Percentiles rank a stretch among this genome's conserved stretches.
Conservation (phyloP, 257 asterid genomes). For the Echium plantagineum region DNA sequence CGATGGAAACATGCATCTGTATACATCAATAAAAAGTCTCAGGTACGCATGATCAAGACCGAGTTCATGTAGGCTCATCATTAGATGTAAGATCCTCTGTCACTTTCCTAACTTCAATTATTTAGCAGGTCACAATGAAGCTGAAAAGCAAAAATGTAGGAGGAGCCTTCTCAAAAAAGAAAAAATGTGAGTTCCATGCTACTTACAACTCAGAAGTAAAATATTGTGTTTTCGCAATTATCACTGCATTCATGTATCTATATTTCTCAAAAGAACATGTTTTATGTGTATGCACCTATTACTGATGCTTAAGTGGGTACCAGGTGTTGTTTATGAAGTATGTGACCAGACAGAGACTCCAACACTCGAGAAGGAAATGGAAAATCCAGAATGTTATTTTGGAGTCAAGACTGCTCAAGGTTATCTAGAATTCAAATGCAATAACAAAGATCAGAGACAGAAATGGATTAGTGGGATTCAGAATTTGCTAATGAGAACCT, state of each 20-base stretch:
- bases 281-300: background rate
- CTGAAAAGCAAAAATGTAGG: conserved; percentile 66
- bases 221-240: background rate
- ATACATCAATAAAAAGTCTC: conserved; percentile 49
- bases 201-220: background rate
- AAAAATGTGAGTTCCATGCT: conserved; percentile 43
- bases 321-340: conserved; percentile 68
- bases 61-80: background rate
- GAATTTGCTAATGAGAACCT: conserved; percentile 32
- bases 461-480: conserved; percentile 65
- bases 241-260: background rate
- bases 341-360: conserved; percentile 42
- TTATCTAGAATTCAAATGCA: conserved; percentile 73
- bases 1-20: conserved; percentile 58
- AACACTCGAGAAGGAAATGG: conserved; percentile 60
- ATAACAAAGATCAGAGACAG: conserved; percentile 49
- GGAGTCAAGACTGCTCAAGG: conserved; percentile 71
- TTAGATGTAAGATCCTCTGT: background rate
- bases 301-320: conserved; percentile 4
- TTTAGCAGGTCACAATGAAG: conserved; percentile 51
- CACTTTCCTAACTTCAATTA: conserved; percentile 6
- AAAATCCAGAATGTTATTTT: conserved; percentile 46
- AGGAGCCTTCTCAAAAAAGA: conserved; percentile 73
- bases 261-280: background rate
- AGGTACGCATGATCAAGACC: conserved; percentile 26